Conservation (phyloP, 371 early-diverging fungal genomes). For the Saksenaea oblongispora region DNA sequence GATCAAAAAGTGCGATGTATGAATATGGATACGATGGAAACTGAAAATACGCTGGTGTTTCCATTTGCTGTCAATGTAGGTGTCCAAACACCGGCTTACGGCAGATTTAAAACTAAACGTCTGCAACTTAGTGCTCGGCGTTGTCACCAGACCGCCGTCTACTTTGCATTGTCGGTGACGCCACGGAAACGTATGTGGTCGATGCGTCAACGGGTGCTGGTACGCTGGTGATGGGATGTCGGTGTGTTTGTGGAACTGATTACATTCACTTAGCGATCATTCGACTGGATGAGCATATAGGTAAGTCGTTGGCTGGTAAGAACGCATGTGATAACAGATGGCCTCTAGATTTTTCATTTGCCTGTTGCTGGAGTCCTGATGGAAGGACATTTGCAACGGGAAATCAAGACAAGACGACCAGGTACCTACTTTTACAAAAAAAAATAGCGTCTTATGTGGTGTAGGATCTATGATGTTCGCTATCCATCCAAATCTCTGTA, state of each 20-base stretch:
- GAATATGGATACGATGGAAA: conserved; percentile 45
- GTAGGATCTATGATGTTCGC: conserved; percentile 80
- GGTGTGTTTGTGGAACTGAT: neutral
- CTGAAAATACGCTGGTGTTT: conserved; percentile 38
- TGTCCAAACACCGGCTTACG: neutral
- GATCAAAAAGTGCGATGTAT: conserved; percentile 56
- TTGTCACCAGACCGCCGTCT: conserved; percentile 63
- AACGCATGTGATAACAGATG: neutral
- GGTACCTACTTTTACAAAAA: conserved; percentile 13
- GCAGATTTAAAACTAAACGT: neutral
- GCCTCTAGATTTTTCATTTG: conserved; percentile 73
- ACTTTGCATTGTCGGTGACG: conserved; percentile 80
- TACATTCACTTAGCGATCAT: neutral
- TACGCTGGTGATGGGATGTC: conserved; percentile 39
- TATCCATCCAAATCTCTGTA: conserved; percentile 57
- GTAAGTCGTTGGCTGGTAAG: neutral
- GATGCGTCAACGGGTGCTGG: conserved; percentile 60
- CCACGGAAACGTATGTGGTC: conserved; percentile 54
- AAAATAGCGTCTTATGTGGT: neutral
- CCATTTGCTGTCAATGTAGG: conserved; percentile 75
- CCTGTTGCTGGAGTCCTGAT: conserved; percentile 82
- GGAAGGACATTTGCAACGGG: conserved; percentile 78
- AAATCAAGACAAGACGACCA: conserved; percentile 72
- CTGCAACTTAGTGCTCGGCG: conserved; percentile 59
- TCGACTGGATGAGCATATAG: neutral